Percentiles rank a stretch among this genome's conserved stretches.
Conservation (phyloP, 345 rosid genomes). For the Moringa oleifera region DNA sequence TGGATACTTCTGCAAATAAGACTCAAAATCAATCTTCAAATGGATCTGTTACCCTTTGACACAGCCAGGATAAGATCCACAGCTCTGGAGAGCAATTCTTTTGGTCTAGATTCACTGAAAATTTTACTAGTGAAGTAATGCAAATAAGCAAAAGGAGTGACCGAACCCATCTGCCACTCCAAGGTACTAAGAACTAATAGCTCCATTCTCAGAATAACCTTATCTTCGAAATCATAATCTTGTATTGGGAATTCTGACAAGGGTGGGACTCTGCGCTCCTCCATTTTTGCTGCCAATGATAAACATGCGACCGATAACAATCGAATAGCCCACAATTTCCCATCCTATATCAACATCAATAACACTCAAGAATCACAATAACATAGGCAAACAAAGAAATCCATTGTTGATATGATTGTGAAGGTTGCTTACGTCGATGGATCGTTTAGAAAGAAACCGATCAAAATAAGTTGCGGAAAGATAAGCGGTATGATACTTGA, state of each 20-base stretch:
- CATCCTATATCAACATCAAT: constrained; percentile 38
- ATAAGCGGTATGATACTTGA: constrained; percentile 64
- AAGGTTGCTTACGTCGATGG: constrained; percentile 51
- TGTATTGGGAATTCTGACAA: constrained; percentile 47
- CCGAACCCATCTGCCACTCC: constrained; percentile 66
- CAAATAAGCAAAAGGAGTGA: constrained; percentile 75
- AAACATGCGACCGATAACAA: constrained; percentile 72
- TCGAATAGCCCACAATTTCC: constrained; percentile 64
- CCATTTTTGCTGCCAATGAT: constrained; percentile 85
- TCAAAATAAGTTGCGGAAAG: constrained; percentile 64
- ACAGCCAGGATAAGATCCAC: constrained; percentile 43
- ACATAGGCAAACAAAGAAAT: background rate
- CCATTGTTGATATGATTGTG: background rate
- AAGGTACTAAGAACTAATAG: constrained; percentile 55
- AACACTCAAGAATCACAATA: constrained; percentile 1
- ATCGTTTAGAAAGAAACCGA: constrained; percentile 55
- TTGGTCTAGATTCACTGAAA: constrained; percentile 22
- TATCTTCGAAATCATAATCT: constrained; percentile 42
- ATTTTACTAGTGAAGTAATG: constrained; percentile 48
- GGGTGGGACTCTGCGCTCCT: constrained; percentile 56
- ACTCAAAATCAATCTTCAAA: background rate
- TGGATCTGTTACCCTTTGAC: constrained; percentile 46
- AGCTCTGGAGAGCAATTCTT: constrained; percentile 36
- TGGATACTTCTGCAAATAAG: too few species aligned
- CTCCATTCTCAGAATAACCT: constrained; percentile 64